A percentile compares a stretch with the other conserved stretches of the same genome.
These are phyloP conservation scores for Globisporangium middletonii DNA, from an alignment of 352 stramenopile species.

Conservation along the genomic window DNA sequence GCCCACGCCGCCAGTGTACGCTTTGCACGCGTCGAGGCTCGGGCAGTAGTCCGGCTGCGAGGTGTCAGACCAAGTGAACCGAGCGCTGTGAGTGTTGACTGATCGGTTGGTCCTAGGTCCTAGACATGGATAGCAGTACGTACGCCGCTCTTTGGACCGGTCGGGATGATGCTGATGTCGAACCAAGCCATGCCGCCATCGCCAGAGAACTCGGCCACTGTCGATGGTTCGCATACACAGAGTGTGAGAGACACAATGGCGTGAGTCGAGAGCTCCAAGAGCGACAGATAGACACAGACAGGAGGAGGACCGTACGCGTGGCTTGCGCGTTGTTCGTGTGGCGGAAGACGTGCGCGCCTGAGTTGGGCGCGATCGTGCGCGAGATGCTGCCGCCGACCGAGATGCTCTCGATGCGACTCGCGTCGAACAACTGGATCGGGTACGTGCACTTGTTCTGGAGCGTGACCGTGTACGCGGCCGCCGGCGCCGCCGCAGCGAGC, in stretches of 20 bases:
- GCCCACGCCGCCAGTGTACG: constrained; percentile 41
- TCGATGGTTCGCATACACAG: background rate
- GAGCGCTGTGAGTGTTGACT: too few relatives aligned
- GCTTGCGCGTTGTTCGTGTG: constrained; percentile 38
- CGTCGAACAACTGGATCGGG: constrained; percentile 46
- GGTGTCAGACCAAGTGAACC: too few relatives aligned
- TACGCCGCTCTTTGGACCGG: constrained; percentile 30
- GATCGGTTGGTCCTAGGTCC: too few relatives aligned
- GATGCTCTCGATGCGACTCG: constrained; percentile 27
- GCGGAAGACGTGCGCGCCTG: constrained; percentile 38
- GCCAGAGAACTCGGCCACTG: constrained; percentile 64
- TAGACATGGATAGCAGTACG: constrained; percentile 1
- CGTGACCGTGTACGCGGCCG: constrained; percentile 31
- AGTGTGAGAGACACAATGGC: background rate
- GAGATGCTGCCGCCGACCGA: constrained; percentile 20
- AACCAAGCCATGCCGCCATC: constrained; percentile 50
- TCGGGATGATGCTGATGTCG: constrained; percentile 79
- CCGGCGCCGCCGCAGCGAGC: constrained; percentile 22
- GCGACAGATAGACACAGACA: background rate
- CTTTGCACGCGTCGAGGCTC: constrained; percentile 48
- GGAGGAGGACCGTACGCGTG: constrained; percentile 28
- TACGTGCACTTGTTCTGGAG: constrained; percentile 45
- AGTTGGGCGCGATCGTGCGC: constrained; percentile 27
- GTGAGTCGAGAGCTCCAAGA: too few relatives aligned
- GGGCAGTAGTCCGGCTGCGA: constrained; percentile 35